Conservation (phyloP, 257 asterid species). For the Solanum dulcamara region DNA sequence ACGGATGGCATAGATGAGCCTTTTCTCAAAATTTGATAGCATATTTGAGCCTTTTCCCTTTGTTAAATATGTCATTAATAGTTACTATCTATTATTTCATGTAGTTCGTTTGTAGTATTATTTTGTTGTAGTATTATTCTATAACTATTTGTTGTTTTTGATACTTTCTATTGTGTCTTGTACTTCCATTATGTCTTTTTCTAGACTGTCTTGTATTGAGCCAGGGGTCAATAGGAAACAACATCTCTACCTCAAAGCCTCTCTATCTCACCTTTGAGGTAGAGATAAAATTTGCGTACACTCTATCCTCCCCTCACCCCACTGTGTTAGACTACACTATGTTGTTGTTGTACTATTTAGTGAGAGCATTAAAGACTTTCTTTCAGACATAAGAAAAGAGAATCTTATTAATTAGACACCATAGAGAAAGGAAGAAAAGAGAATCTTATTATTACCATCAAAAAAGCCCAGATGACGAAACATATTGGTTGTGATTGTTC, state of each 20-base stretch:
- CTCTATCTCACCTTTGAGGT: too few species aligned
- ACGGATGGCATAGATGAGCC: too few species aligned
- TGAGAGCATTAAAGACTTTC: neutral
- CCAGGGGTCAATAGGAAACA: neutral
- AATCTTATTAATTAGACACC: neutral
- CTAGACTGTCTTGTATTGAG: neutral
- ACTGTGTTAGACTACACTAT: neutral
- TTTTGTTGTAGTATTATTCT: neutral
- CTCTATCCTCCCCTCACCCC: neutral
- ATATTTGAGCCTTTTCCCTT: too few species aligned
- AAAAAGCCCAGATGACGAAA: constrained; percentile 44
- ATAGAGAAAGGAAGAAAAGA: neutral
- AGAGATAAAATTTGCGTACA: neutral
- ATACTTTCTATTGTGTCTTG: neutral
- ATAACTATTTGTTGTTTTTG: neutral
- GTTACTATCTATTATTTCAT: neutral
- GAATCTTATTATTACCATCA: constrained; percentile 20
- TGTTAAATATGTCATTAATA: neutral
- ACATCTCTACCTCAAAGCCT: neutral
- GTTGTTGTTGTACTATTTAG: neutral
- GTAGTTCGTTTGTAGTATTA: neutral
- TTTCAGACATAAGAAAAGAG: neutral
- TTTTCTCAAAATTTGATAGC: too few species aligned
- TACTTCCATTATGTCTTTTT: neutral
- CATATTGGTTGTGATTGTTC: constrained; percentile 57